Base-by-base conservation (phyloP, 2,329 filamentous ascomycete species). In the Metarhizium anisopliae region DNA sequence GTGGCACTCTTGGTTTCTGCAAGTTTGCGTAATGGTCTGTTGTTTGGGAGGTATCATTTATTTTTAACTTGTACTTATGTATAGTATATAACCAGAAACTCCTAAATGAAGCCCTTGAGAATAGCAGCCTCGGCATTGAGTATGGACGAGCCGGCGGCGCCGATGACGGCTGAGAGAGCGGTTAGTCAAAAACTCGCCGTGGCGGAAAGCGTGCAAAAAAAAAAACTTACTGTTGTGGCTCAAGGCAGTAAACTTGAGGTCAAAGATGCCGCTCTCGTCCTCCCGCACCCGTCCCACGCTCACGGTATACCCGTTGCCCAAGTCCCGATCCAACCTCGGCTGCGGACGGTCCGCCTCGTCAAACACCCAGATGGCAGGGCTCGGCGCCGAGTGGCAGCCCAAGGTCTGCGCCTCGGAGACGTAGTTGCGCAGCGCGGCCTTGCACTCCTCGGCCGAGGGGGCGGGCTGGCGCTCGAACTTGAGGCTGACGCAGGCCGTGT, bases 61-160 rank as follows among this genome's bases (percentile, higher is more conserved):
- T 40, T 40, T 16, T 16, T 16, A 16, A 40, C 38, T 16, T 40
- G 11, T 16, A 40, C 7, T 36, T 36, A 0, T 25, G 1, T 25
- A 25, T 4, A 25, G 20, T 25, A 25, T 25, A 25, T 25, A 25
- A 25, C 25, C 25, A 25, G 25, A 36, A 36, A 8, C 35, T 47
- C 25, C 43, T 30, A 49, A 49, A 92, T 79, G 66, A 86, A 90
- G 5, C 92, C 93, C 77, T 95, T 95, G 61, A 96, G 81, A 11
- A 96, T 85, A 29, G 91, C 90, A 32, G 91, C 90, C 72, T 96
- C 93, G 32, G 92, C 91, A 66, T 97, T 97, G 64, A 97, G 73
- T 72, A 97, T 96, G 36, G 90, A 95, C 2, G 90, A 95, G 11
- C 94, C 94, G n/a, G 93, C 92, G 36, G 94, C 94, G 61, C 93